A percentile compares a stretch with the other conserved stretches of the same genome.
phyloP scores from a whole-genome alignment of 2,329 filamentous ascomycete species.

The Aspergillus cejpii region DNA sequence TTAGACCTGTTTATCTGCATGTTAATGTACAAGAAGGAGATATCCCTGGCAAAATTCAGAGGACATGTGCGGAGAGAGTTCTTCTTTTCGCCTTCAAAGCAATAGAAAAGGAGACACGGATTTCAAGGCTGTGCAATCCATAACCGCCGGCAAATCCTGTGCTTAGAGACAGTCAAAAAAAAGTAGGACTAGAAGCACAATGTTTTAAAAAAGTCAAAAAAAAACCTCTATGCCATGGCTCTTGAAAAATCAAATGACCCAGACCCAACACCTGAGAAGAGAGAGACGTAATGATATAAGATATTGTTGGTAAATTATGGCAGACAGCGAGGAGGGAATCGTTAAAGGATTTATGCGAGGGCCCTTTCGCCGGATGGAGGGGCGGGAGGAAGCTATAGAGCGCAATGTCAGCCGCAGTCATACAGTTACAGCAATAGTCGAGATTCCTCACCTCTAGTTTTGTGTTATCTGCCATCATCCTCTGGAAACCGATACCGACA shows the following conservation, averaged over 20 bases:
- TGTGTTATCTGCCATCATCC: slow-evolving; percentile 87
- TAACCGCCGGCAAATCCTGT: slow-evolving; percentile 25
- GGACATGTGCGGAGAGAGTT: slow-evolving; percentile 8
- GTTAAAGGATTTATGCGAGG: slow-evolving; percentile 25
- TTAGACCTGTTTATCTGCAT: slow-evolving; percentile 28
- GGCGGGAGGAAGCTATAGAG: slow-evolving; percentile 30
- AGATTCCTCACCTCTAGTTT: slow-evolving; percentile 61
- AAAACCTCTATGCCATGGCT: slow-evolving; percentile 34
- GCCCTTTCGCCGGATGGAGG: slow-evolving; percentile 34
- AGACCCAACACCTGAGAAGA: slow-evolving; percentile 38
- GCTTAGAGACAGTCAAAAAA: slow-evolving; percentile 21
- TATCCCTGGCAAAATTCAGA: slow-evolving; percentile 8
- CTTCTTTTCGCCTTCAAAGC: slow-evolving; percentile 15
- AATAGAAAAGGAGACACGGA: slow-evolving; percentile 17
- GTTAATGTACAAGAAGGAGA: slow-evolving; percentile 33
- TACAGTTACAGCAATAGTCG: neutral
- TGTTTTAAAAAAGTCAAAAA: slow-evolving; percentile 17
- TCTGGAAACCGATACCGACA: slow-evolving; percentile 90
- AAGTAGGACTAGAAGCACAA: slow-evolving; percentile 25
- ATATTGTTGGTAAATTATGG: slow-evolving; percentile 16
- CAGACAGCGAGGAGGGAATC: slow-evolving; percentile 14
- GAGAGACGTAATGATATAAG: slow-evolving; percentile 28
- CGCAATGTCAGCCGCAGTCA: neutral
- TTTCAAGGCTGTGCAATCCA: slow-evolving; percentile 24
- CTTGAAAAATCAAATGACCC: slow-evolving; percentile 27